Percentiles rank a stretch among this genome's conserved stretches.
Conservation (phyloP, 176 grass and related monocot species). For the Poa pratensis region DNA sequence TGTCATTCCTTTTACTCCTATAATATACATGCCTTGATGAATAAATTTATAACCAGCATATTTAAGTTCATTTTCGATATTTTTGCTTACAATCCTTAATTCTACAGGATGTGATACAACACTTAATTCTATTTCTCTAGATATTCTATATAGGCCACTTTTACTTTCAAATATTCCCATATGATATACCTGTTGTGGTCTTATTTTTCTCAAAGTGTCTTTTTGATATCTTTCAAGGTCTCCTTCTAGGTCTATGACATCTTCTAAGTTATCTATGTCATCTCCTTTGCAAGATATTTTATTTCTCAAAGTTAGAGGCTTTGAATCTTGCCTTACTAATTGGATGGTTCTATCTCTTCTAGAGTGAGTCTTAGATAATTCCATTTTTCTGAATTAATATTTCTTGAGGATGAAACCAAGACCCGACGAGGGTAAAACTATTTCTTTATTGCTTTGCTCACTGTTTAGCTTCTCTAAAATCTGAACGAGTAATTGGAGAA, state of each 20-base stretch:
- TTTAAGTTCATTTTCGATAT: neutral
- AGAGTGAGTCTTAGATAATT: neutral
- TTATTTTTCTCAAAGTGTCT: neutral
- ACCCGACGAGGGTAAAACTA: neutral
- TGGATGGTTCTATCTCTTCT: neutral
- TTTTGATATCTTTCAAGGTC: neutral
- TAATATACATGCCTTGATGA: neutral
- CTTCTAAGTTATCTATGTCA: neutral
- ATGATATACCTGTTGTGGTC: neutral
- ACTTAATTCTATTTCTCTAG: neutral
- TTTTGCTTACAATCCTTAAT: neutral
- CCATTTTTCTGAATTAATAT: neutral
- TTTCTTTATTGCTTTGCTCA: too few relatives aligned
- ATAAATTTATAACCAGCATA: too few relatives aligned
- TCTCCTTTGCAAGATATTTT: neutral
- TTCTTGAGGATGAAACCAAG: neutral
- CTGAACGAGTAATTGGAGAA: too few relatives aligned
- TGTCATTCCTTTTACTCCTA: neutral
- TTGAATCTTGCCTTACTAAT: neutral
- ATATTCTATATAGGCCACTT: neutral
- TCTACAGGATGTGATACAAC: neutral
- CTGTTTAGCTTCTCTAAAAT: too few relatives aligned
- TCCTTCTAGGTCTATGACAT: neutral
- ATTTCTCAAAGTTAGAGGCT: neutral
- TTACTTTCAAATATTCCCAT: neutral